These are phyloP conservation scores for Anastatica hierochuntica DNA, from an alignment of 345 rosid genomes.

Conservation along the genomic window DNA sequence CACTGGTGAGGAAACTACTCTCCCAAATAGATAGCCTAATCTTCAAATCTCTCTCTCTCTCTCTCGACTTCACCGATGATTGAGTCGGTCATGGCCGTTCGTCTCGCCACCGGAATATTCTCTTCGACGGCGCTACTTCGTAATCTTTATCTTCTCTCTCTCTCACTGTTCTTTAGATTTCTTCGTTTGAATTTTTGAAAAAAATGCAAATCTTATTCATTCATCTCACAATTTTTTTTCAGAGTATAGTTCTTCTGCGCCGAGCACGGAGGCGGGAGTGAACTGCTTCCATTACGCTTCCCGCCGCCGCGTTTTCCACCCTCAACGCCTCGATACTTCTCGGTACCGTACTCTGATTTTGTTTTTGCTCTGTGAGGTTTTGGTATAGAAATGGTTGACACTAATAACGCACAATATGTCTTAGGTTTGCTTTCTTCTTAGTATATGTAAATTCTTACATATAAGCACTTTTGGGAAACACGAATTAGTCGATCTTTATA, in stretches of 20 bases:
- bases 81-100: conserved; percentile 57
- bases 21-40: conserved; percentile 21
- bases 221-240: conserved; percentile 7
- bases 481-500: neutral
- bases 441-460: too few relatives aligned
- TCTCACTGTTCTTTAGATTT: too few relatives aligned
- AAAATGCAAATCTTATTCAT: neutral
- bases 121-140: conserved; percentile 41
- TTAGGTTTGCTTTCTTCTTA: too few relatives aligned
- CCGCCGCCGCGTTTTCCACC: conserved; percentile 34
- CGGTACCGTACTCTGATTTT: conserved; percentile 31
- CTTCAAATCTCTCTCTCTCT: conserved; percentile 14
- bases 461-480: neutral
- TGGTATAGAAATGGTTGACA: too few relatives aligned
- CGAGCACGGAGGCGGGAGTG: conserved; percentile 38
- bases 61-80: conserved; percentile 30
- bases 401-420: too few relatives aligned
- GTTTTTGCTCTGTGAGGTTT: too few relatives aligned
- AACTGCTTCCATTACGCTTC: conserved; percentile 29
- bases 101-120: conserved; percentile 48
- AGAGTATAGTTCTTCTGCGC: conserved; percentile 44
- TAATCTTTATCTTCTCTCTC: conserved; percentile 7
- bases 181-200: neutral
- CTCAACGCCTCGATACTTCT: conserved; percentile 31
- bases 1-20: neutral